Evolutionary conservation across 257 asterid genomes (phyloP), one percentile per base, ranked within the genome.

Genomic region (Henckelia pumila): DNA sequence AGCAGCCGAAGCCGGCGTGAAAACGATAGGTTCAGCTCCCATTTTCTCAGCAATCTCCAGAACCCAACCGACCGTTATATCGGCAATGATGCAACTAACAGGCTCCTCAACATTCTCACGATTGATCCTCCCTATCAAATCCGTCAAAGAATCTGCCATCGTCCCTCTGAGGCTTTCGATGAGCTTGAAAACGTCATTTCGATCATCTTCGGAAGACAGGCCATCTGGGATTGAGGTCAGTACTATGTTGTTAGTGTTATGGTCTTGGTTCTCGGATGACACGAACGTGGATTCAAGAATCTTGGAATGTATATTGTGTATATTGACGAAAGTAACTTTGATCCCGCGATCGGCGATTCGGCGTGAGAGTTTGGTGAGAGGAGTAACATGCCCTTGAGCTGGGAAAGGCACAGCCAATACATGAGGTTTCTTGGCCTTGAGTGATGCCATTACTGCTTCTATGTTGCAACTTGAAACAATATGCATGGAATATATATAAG

Each of bases 371-470:
- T 83, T 83, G 80, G 82, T 49, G 74, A 85, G 80, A 7, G 91
- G 86, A 70, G 53, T 76, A 11, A 85, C 85, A 20, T 85, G 88
- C 35, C 88, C 91, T 67, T 82, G 91, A 26, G 73, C 82, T 1
- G 86, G 91, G 69, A 56, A 71, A 14, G 91, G 82, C 9, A 82
- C 86, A 0, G 62, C 88, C 40, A 85, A 7, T 14, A 78, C 80
- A 44, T 80, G 81, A 23, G 75, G 67, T 37, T 63, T 72, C 71
- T 65, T 67, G 68, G 30, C 30, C 30, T 26, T 26, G 30, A 26
- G 30, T 26, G 30, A 26, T 26, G 8, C 37, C 37, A 32, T 32
- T 32, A 7, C 37, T 32, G 2, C 37, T 32, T 2, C n/a, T n/a
- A 6, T 4, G 8, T 33, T 2, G 5, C n/a, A 33, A 33, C 11